Evolutionary conservation across 1,284 basidiomycete genomes (phyloP), one percentile per base, ranked within the genome.

Genomic region (Trichosporon sp.): DNA sequence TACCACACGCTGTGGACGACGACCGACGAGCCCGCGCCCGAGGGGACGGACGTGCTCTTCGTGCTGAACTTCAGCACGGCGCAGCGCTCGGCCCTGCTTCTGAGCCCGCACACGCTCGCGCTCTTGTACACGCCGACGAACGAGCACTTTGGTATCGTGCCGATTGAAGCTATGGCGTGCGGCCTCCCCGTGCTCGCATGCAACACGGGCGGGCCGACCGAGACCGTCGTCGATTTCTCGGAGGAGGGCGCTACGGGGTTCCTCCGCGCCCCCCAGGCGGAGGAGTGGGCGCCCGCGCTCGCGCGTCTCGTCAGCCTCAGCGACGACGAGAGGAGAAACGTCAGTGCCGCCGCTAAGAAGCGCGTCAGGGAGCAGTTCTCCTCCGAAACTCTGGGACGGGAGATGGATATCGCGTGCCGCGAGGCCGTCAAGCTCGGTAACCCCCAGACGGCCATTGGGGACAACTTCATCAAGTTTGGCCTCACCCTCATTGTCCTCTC

Each of bases 91-190:
- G 89, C 90, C 6, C 87, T 95, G 1, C 88, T 97, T 21, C 88
- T 86, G 14, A 86, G 89, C 0, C 80, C 88, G 0, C 74, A 87
- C 1, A 93, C 92, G 0, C 84, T 88, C 10, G 91, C 89, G 0
- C 86, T 99, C 0, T 87, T 98, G 2, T 99, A 99, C 83, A 99
- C 97, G 0, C 96, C 97, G 0, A 87, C 89, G 1, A 96, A 97
- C 82, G 96, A 99, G 80, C 96, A 99, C 83, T 97, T 99, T 80
- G 96, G 96, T 1, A 98, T 99, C 76, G 96, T 92, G 0, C 96
- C 96, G 0, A 88, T 98, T 4, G 97, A 99, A 82, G 96, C 90
- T 0, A 98, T 98, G 94, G 89, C 91, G 1, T 95, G 92, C 73
- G 93, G 94, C 1, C 81, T 98, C 0, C 94, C 95, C 0, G 92